Conservation (phyloP, 1,139 yeast genomes). For the Yamadazyma sp. region DNA sequence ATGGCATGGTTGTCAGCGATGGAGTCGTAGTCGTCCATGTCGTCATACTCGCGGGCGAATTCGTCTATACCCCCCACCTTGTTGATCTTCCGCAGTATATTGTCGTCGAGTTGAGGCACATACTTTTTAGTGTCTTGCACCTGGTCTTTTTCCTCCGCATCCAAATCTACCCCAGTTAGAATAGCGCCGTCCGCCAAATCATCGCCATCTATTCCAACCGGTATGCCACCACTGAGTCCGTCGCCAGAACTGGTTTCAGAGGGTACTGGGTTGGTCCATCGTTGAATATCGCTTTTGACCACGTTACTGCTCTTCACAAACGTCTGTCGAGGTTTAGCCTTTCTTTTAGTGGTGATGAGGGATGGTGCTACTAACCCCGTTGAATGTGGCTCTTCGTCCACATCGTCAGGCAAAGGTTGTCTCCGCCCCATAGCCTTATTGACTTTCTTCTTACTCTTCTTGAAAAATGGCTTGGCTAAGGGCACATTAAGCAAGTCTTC, state of each 20-base stretch:
- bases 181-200: constrained; percentile 14
- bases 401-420: constrained; percentile 1
- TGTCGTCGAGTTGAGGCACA: constrained; percentile 15
- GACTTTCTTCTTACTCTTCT: constrained; percentile 25
- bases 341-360: neutral
- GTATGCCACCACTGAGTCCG: neutral
- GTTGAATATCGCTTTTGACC: neutral
- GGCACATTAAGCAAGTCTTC: constrained; percentile 7
- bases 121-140: constrained; percentile 9
- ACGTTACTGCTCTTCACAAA: neutral
- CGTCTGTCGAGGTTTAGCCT: constrained; percentile 6
- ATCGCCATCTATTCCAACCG: neutral
- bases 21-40: constrained; percentile 20
- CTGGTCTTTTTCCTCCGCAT: constrained; percentile 14
- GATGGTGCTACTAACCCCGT: neutral
- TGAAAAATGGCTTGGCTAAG: constrained; percentile 10
- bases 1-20: constrained; percentile 20
- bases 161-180: constrained; percentile 7
- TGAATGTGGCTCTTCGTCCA: constrained; percentile 12
- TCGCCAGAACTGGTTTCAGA: neutral
- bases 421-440: neutral
- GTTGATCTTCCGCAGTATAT: constrained; percentile 6
- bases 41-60: constrained; percentile 16
- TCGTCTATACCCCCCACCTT: constrained; percentile 9
- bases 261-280: constrained; percentile 2